Base-by-base conservation (phyloP, 352 stramenopile species). In the Phytopythium litorale region DNA sequence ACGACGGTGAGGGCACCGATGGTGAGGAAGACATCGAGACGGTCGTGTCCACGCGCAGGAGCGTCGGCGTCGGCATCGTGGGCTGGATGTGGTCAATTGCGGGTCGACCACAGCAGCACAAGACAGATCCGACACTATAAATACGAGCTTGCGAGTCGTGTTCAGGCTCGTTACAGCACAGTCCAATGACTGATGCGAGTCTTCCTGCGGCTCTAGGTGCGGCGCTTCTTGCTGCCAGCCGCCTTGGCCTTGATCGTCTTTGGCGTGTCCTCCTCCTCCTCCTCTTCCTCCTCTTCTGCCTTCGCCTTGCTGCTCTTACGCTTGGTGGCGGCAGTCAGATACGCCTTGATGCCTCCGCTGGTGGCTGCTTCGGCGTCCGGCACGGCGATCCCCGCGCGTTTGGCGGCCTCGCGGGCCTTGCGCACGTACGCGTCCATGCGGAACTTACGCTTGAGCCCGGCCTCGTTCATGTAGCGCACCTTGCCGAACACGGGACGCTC, bases 391-490 rank as follows among this genome's bases (percentile, higher is more conserved):
- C 40, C 55, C 42, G 66, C 71, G 0, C 65, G 64, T 38, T 66
- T 52, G 5, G 65, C 63, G 78, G 65, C 55, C 62, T 66, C 21
- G 75, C 63, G 30, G 84, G 55, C 77, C 63, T 89, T 90, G 25
- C 65, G 57, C 37, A 96, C 67, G 65, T 96, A 96, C 13, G 72
- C 82, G 19, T 89, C 84, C 68, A 99, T 97, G 68, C 97, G 88
- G 71, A 99, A 99, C 77, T 99, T 99, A 45, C 97, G 89, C 72
- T 98, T 98, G 67, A 98, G 98, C 43, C 97, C 97, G 28, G 87
- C 79, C 73, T 99, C 98, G 74, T 99, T 99, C 97, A 99, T 99
- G 73, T 94, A 99, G 54, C 97, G 86, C 63, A 99, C 98, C 75
- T 99, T 99, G 51, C 98, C 97, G 82, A 99, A 99, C 48, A 99